Conservation (phyloP, 2,329 filamentous ascomycete species). For the Fusarium burgessii region DNA sequence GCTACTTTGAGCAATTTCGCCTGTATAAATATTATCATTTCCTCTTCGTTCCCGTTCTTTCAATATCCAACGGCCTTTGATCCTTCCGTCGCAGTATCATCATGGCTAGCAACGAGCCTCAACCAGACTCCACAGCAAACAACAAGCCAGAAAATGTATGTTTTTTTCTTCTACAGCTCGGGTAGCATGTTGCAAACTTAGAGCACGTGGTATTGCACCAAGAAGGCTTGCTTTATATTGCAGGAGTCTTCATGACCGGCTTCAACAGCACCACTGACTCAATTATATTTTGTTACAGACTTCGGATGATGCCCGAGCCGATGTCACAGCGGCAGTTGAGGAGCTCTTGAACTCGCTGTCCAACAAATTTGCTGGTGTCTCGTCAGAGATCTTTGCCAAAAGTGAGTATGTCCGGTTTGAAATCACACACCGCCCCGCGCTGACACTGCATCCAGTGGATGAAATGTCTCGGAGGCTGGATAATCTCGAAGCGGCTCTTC, state of each 20-base stretch:
- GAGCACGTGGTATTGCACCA: constrained; percentile 11
- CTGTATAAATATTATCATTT: neutral
- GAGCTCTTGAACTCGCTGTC: constrained; percentile 87
- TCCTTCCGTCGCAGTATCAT: constrained; percentile 8
- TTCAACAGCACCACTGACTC: constrained; percentile 33
- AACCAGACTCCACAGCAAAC: constrained; percentile 46
- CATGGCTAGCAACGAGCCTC: constrained; percentile 56
- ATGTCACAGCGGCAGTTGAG: constrained; percentile 84
- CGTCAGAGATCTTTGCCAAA: constrained; percentile 88
- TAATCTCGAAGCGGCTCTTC: constrained; percentile 80
- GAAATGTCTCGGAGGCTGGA: constrained; percentile 92
- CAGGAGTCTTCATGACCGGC: constrained; percentile 4
- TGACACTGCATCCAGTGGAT: constrained; percentile 74
- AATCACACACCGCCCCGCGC: neutral
- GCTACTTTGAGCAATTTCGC: neutral
- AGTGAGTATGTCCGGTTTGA: constrained; percentile 68
- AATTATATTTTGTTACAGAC: constrained; percentile 44
- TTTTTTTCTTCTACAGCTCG: constrained; percentile 11
- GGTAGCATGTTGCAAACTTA: neutral
- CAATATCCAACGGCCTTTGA: neutral
- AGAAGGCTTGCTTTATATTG: neutral
- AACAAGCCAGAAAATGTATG: constrained; percentile 53
- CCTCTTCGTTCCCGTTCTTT: neutral
- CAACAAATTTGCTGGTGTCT: constrained; percentile 86
- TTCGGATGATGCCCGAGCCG: constrained; percentile 64